Percentiles rank a stretch among this genome's conserved stretches.
phyloP scores from a whole-genome alignment of 1,284 basidiomycete species.

The Ganoderma sinense region DNA sequence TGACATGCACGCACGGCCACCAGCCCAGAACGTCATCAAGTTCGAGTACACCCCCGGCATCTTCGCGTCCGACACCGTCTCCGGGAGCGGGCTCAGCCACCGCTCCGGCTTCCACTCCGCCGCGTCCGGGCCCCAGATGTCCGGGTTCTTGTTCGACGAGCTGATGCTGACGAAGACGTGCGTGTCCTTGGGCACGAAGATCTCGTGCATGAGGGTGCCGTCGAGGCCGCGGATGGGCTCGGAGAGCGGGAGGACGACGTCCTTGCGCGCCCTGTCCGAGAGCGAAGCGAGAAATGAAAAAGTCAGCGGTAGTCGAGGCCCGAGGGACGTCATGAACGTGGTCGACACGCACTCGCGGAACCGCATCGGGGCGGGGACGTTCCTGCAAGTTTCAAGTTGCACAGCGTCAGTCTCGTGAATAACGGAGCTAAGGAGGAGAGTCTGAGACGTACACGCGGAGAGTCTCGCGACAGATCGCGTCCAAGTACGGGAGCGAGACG shows the following conservation, averaged over 20 bases:
- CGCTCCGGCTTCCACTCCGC: conserved; percentile 21
- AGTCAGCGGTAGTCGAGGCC: too few relatives aligned
- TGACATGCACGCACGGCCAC: conserved; percentile 12
- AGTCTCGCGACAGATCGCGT: conserved; percentile 11
- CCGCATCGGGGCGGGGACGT: conserved; percentile 44
- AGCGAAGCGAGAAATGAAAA: background rate
- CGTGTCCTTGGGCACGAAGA: conserved; percentile 18
- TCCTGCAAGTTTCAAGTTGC: background rate
- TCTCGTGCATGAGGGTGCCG: conserved; percentile 12
- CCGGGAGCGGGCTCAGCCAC: conserved; percentile 20
- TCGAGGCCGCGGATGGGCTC: conserved; percentile 12
- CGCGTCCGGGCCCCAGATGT: conserved; percentile 48
- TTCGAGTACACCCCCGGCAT: conserved; percentile 29
- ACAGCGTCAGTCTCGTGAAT: background rate
- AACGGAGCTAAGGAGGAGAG: background rate
- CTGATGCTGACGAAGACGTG: conserved; percentile 11
- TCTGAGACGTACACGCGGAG: conserved; percentile 5
- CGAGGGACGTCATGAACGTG: background rate
- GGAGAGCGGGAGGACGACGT: conserved; percentile 16
- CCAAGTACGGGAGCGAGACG: conserved; percentile 28
- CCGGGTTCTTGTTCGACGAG: conserved; percentile 35
- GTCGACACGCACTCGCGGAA: conserved; percentile 36
- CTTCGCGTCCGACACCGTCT: conserved; percentile 10
- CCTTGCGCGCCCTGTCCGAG: background rate
- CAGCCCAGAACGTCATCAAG: conserved; percentile 16